Percentiles rank a stretch among this genome's conserved stretches.
phyloP scores from a whole-genome alignment of 768 basidiomycete species.

The Tylopilus cervinicoccineus region DNA sequence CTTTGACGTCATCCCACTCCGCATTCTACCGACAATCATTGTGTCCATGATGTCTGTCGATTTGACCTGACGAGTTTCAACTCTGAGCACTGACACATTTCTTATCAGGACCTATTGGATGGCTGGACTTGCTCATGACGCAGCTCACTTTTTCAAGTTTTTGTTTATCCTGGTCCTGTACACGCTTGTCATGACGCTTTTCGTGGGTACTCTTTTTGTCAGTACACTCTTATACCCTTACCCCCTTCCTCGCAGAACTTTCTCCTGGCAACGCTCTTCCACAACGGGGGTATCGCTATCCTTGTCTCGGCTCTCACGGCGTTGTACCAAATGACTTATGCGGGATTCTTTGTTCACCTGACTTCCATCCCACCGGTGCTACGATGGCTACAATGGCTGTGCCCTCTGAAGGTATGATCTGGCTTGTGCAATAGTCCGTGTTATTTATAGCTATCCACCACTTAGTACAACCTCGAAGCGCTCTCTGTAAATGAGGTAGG shows the following conservation, averaged over 20 bases:
- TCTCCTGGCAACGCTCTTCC: constrained; percentile 78
- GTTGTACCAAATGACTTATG: constrained; percentile 82
- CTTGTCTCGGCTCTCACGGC: constrained; percentile 75
- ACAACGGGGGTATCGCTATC: constrained; percentile 88
- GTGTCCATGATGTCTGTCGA: constrained; percentile 72
- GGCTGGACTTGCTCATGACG: constrained; percentile 80
- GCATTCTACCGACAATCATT: constrained; percentile 85
- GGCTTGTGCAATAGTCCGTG: neutral
- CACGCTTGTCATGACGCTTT: constrained; percentile 81
- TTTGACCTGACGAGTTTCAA: neutral
- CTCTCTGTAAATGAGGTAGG: constrained; percentile 89
- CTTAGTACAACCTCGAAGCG: constrained; percentile 68
- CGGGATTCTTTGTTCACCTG: constrained; percentile 92
- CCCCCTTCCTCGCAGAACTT: constrained; percentile 61
- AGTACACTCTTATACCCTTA: neutral
- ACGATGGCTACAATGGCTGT: constrained; percentile 91
- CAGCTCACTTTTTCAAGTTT: constrained; percentile 92
- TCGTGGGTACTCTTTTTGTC: constrained; percentile 44
- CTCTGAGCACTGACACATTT: constrained; percentile 5
- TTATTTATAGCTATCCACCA: neutral
- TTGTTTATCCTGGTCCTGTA: constrained; percentile 85
- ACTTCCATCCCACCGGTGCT: constrained; percentile 82
- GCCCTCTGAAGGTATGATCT: constrained; percentile 60
- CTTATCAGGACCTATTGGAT: constrained; percentile 80
- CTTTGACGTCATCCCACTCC: constrained; percentile 87